Evolutionary conservation across 1,139 yeast genomes (phyloP).

Genomic region (Saccharomyces hybrid): DNA sequence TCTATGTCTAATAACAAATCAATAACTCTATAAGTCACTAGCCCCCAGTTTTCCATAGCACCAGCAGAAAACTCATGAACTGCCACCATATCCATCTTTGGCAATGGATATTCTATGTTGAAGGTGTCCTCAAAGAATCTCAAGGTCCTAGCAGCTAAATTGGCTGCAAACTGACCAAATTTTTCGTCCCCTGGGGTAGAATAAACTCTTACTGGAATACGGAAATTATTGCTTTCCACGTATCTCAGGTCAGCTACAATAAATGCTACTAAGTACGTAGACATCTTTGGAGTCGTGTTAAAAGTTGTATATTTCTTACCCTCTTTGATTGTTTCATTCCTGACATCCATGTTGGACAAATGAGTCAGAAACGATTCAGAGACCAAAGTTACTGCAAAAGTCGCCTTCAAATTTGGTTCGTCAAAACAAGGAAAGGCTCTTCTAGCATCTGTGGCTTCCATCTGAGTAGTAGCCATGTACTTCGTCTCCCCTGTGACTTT

Average conservation of each 20-base stretch:
- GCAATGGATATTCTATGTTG: constrained; percentile 60
- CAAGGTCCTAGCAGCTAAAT: constrained; percentile 57
- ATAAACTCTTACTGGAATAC: constrained; percentile 56
- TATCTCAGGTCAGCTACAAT: constrained; percentile 70
- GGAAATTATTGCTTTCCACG: constrained; percentile 43
- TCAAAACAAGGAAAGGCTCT: constrained; percentile 88
- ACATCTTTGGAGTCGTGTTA: constrained; percentile 60
- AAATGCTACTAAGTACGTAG: constrained; percentile 71
- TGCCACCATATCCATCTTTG: constrained; percentile 67
- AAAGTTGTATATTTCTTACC: constrained; percentile 45
- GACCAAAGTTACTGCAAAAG: constrained; percentile 58
- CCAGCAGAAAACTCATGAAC: constrained; percentile 71
- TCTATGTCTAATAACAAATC: constrained; percentile 57
- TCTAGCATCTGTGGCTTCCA: constrained; percentile 86
- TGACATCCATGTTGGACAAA: constrained; percentile 73
- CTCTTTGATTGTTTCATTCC: constrained; percentile 39
- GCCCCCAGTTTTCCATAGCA: constrained; percentile 81
- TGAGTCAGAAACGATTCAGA: constrained; percentile 55
- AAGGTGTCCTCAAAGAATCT: constrained; percentile 59
- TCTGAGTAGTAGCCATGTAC: constrained; percentile 73
- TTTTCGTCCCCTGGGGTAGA: constrained; percentile 61
- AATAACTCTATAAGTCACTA: constrained; percentile 64
- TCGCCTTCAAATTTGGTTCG: constrained; percentile 79
- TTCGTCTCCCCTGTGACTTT: constrained; percentile 44
- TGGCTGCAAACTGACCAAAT: constrained; percentile 58